phyloP scores from a whole-genome alignment of 1,284 basidiomycete species.

The Pseudozyma sp. region DNA sequence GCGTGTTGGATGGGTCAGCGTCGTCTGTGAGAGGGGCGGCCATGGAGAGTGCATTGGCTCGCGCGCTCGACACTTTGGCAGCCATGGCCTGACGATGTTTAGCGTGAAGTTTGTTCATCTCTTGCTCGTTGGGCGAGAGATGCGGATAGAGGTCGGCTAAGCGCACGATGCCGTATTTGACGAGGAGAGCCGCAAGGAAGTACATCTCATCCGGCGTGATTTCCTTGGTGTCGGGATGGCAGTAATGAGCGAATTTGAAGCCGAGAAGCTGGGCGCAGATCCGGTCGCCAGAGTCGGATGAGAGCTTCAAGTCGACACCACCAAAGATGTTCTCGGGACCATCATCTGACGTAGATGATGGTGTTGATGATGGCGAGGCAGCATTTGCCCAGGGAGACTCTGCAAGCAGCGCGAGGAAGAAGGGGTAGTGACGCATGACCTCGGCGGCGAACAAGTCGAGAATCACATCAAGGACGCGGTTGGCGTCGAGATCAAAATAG shows the following conservation, averaged over 20 bases:
- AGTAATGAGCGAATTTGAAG: slow-evolving; percentile 93
- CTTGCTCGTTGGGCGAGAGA: slow-evolving; percentile 71
- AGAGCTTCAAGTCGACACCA: slow-evolving; percentile 33
- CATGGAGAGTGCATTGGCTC: slow-evolving; percentile 82
- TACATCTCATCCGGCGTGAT: slow-evolving; percentile 80
- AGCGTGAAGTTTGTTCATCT: slow-evolving; percentile 72
- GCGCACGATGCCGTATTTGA: slow-evolving; percentile 86
- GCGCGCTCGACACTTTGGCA: slow-evolving; percentile 73
- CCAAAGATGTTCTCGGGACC: slow-evolving; percentile 11
- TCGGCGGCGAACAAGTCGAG: slow-evolving; percentile 89
- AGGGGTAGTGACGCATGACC: slow-evolving; percentile 84
- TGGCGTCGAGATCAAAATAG: slow-evolving; percentile 95
- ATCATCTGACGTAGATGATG: slow-evolving; percentile 8
- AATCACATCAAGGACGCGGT: slow-evolving; percentile 90
- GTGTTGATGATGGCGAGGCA: slow-evolving; percentile 8
- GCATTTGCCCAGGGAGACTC: slow-evolving; percentile 80
- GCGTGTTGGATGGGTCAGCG: slow-evolving; percentile 41
- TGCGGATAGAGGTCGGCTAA: slow-evolving; percentile 88
- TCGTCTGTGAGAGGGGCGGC: slow-evolving; percentile 83
- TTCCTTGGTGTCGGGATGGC: slow-evolving; percentile 71
- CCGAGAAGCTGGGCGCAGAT: slow-evolving; percentile 87
- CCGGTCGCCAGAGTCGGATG: slow-evolving; percentile 71
- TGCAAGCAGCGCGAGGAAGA: slow-evolving; percentile 87
- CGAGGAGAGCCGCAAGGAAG: slow-evolving; percentile 84
- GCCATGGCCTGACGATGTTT: slow-evolving; percentile 79